Percentiles rank a stretch among this genome's conserved stretches.
These are phyloP conservation scores for Phaeosphaeria sp. DNA, from an alignment of 2,329 filamentous ascomycete genomes.

Conservation along the genomic window DNA sequence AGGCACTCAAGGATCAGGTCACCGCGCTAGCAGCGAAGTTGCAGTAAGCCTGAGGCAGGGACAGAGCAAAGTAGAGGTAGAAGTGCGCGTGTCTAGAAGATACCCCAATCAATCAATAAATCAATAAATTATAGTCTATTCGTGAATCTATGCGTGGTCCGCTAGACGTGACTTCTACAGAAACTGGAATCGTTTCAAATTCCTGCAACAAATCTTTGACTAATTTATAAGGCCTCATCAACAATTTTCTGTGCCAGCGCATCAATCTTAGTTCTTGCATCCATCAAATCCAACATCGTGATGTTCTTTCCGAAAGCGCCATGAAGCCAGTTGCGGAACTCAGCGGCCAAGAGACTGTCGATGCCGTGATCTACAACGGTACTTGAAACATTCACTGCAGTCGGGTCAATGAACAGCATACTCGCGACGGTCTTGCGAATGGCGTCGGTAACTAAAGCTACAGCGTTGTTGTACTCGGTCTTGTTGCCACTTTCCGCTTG, in stretches of 20 bases:
- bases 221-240: not conserved
- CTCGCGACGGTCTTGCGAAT: not conserved
- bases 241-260: not conserved
- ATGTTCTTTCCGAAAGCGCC: not conserved
- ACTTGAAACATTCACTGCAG: not conserved
- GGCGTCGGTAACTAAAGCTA: not conserved
- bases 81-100: not conserved
- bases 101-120: not conserved
- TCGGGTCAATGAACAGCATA: not conserved
- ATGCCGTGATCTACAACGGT: not conserved
- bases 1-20: not conserved
- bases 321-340: not conserved
- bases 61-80: not conserved
- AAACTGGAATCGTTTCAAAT: too few relatives aligned
- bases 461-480: not conserved
- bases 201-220: not conserved
- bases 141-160: too few relatives aligned
- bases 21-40: not conserved
- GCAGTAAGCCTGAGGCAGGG: not conserved
- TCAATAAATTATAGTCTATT: not conserved
- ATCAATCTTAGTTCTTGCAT: not conserved
- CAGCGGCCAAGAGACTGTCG: constrained; percentile 1
- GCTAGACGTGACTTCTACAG: too few relatives aligned
- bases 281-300: not conserved
- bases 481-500: not conserved